These are phyloP conservation scores for Suhomyces sp. DNA, from an alignment of 805 yeast genomes.

Conservation along the genomic window DNA sequence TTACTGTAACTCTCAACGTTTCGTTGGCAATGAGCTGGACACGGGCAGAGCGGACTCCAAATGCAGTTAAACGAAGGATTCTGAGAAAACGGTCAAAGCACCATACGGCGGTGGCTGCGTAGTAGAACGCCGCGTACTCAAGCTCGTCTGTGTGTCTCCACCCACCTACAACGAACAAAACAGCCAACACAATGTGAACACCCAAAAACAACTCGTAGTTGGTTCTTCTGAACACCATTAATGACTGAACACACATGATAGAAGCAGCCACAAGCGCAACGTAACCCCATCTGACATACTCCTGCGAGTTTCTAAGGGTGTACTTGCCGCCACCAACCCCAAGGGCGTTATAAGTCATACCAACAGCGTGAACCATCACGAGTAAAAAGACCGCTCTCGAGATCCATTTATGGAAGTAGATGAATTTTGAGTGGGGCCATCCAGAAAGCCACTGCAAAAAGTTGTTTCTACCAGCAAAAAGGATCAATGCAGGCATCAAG, in stretches of 20 bases:
- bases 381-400: slow-evolving; percentile 51
- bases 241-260: slow-evolving; percentile 46
- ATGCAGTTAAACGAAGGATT: slow-evolving; percentile 30
- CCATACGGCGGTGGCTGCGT: slow-evolving; percentile 36
- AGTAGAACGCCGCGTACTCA: slow-evolving; percentile 21
- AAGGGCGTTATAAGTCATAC: slow-evolving; percentile 30
- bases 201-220: slow-evolving; percentile 51
- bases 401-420: slow-evolving; percentile 63
- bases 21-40: slow-evolving; percentile 42
- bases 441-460: slow-evolving; percentile 21
- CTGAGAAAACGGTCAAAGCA: slow-evolving; percentile 33
- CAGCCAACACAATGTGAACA: slow-evolving; percentile 32
- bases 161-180: slow-evolving; percentile 48
- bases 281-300: slow-evolving; percentile 34
- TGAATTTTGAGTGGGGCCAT: slow-evolving; percentile 51
- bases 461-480: slow-evolving; percentile 54
- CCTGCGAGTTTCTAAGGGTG: slow-evolving; percentile 24
- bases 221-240: slow-evolving; percentile 48
- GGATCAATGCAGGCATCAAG: slow-evolving; percentile 53
- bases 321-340: slow-evolving; percentile 29
- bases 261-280: slow-evolving; percentile 35
- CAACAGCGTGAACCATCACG: slow-evolving; percentile 49
- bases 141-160: slow-evolving; percentile 50
- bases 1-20: slow-evolving; percentile 45
- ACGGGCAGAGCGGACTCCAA: slow-evolving; percentile 38